Evolutionary conservation across 2,329 filamentous ascomycete species (phyloP), one percentile per base, ranked within the genome.

Genomic region (Colletotrichum melonis): DNA sequence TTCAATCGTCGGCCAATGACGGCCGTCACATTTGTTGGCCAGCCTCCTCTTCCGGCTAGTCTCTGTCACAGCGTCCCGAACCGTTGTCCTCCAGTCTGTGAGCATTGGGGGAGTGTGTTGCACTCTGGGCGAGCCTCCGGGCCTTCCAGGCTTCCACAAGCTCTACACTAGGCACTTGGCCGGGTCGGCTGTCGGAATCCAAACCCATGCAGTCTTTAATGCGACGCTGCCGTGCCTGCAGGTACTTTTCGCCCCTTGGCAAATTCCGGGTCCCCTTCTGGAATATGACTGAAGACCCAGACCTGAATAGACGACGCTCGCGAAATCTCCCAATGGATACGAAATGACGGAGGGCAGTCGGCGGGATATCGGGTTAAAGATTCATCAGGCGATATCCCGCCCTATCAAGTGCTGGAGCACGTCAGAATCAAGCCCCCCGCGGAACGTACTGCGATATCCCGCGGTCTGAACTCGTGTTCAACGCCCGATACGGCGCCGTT

Each of bases 71-170:
- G 62, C 71, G 67, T 73, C 67, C 71, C 71, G 71, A 67, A 72
- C 72, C 62, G 72, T 67, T 63, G 68, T 71, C 60, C 59, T 73
- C 30, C 42, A 68, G 69, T 68, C 69, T 22, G 65, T 68, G 69
- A 49, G 64, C 64, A 68, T 28, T 5, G 26, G 60, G 62, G 46
- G 63, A 46, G 56, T 46, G 63, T 49, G 46, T 56, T 57, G 59
- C 59, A 57, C 32, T 69, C 22, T 63, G 57, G 54, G 26, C 26
- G 26, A 38, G 22, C 35, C 56, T 56, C 64, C 55, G 54, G 7
- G 58, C 30, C 22, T 32, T 28, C 49, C 22, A 28, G 58, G 24
- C 28, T 32, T 49, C 49, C 22, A 28, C n/a, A 30, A 32, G 26
- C 55, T 73, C 65, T 73, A 16, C 14, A 16, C 14, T 42, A 42